Evolutionary conservation across 139 green algal species (phyloP).

Genomic region (Chlamydomonas incerta): DNA sequence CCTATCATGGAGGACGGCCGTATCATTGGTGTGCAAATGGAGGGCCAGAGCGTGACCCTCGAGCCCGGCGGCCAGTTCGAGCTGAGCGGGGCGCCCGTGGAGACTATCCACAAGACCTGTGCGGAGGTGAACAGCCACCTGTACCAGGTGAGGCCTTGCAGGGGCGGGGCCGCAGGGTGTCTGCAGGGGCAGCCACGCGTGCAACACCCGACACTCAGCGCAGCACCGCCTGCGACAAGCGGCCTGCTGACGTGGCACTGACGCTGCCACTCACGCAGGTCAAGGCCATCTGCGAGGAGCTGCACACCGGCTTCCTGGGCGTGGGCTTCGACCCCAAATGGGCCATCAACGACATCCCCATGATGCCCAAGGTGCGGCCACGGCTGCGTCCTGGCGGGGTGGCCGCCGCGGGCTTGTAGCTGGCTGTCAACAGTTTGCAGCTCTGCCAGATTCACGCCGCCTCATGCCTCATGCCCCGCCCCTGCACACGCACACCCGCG

Average conservation of each 20-base stretch:
- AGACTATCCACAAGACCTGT: conserved; percentile 93
- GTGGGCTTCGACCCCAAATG: conserved; percentile 96
- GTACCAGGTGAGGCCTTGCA: conserved; percentile 87
- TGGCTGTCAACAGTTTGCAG: too few relatives aligned
- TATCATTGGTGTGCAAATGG: conserved; percentile 90
- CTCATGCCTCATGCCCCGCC: too few relatives aligned
- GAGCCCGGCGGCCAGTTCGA: conserved; percentile 99
- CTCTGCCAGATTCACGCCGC: too few relatives aligned
- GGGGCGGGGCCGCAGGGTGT: too few relatives aligned
- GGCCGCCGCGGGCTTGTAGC: conserved; percentile 40
- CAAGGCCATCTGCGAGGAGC: conserved; percentile 87
- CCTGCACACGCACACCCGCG: too few relatives aligned
- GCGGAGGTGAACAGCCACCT: conserved; percentile 97
- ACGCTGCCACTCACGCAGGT: conserved; percentile 75
- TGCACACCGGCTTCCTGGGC: conserved; percentile 86
- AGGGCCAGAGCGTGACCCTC: conserved; percentile 94
- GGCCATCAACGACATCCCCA: conserved; percentile 84
- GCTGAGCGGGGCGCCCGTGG: conserved; percentile 92
- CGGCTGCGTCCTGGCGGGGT: conserved; percentile 49
- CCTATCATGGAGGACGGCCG: conserved; percentile 92
- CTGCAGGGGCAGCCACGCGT: too few relatives aligned
- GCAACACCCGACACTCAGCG: too few relatives aligned
- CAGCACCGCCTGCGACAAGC: too few relatives aligned
- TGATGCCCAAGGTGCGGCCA: conserved; percentile 98
- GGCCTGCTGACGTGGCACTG: too few relatives aligned